phyloP scores from a whole-genome alignment of 345 rosid genomes.

The Euphorbia lathyris region DNA sequence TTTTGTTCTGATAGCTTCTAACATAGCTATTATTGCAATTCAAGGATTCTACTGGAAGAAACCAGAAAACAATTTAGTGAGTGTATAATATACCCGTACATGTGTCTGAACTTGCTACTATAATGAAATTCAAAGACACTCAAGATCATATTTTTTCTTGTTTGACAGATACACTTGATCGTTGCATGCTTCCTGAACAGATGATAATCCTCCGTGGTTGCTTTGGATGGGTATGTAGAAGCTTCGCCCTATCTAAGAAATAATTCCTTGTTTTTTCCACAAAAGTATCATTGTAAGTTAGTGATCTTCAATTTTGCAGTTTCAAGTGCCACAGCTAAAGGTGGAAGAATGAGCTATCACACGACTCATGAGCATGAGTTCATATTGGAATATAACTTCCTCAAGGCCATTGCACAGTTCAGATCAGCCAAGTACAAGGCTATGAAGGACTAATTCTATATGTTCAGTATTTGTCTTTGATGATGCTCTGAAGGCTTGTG shows the following conservation, averaged over 20 bases:
- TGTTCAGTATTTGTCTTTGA: background rate
- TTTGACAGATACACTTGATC: conserved; percentile 38
- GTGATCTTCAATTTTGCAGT: conserved; percentile 3
- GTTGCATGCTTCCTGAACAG: conserved; percentile 20
- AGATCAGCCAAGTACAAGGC: background rate
- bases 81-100: background rate
- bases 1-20: conserved; percentile 37
- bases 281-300: background rate
- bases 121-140: background rate
- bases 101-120: background rate
- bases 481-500: background rate
- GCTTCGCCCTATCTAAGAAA: background rate
- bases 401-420: background rate
- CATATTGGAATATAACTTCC: background rate
- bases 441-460: background rate
- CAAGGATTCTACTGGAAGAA: conserved; percentile 41
- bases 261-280: background rate
- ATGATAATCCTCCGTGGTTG: conserved; percentile 10
- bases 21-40: conserved; percentile 31
- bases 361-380: background rate
- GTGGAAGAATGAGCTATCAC: background rate
- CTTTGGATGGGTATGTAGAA: background rate
- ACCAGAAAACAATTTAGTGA: conserved; percentile 38
- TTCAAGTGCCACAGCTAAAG: background rate
- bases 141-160: conserved; percentile 5